Evolutionary conservation across 1,284 basidiomycete genomes (phyloP).

Genomic region (Pulchroboletus neoregius): DNA sequence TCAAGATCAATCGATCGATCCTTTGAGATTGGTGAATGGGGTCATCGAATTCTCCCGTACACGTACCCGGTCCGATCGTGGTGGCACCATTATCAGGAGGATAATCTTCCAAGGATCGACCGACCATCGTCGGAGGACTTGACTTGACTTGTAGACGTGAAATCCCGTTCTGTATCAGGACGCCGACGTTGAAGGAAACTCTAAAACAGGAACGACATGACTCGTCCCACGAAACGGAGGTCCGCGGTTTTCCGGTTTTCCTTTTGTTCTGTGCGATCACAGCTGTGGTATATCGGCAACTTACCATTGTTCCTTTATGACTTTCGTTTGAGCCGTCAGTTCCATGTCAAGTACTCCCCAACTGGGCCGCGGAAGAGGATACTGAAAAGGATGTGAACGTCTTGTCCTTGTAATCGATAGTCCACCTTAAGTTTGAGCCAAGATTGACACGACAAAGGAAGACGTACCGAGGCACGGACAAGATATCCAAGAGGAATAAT

Average conservation of each 20-base stretch:
- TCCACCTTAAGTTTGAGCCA: background rate
- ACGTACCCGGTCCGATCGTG: conserved; percentile 4
- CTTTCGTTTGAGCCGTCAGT: background rate
- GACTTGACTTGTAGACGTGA: background rate
- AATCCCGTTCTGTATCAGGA: too few species aligned
- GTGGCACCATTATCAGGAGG: background rate
- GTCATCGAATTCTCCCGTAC: background rate
- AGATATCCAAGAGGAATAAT: background rate
- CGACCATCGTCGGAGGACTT: background rate
- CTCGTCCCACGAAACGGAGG: conserved; percentile 8
- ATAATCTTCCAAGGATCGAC: conserved; percentile 16
- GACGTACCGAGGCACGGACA: conserved; percentile 4
- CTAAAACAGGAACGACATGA: conserved; percentile 6
- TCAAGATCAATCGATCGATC: conserved; percentile 7
- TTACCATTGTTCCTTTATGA: background rate
- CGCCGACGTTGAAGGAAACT: too few species aligned
- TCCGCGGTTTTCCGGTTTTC: conserved; percentile 1
- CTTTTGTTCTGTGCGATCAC: background rate
- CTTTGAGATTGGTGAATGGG: background rate
- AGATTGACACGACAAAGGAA: background rate
- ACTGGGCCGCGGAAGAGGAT: background rate
- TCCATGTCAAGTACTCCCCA: background rate
- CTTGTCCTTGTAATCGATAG: background rate
- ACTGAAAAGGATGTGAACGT: background rate
- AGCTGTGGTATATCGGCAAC: conserved; percentile 1